phyloP scores from a whole-genome alignment of 2,329 filamentous ascomycete species.

The Salinomyces thailandicus region DNA sequence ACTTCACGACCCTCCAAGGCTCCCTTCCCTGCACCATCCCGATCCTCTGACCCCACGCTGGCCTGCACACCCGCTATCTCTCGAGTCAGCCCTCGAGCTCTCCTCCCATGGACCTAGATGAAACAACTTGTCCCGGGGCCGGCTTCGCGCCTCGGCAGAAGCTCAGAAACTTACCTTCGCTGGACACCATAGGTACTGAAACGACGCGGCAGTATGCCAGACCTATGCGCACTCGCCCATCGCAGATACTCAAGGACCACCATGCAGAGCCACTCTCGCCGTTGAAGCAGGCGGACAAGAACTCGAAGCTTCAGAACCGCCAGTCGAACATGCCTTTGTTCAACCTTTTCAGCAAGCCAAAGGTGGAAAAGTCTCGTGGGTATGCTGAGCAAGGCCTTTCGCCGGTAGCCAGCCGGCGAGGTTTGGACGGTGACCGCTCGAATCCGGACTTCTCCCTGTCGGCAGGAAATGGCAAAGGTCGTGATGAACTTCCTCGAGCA shows the following conservation, averaged over 20 bases:
- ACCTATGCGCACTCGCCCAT: constrained; percentile 3
- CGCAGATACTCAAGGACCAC: constrained; percentile 9
- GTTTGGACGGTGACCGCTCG: constrained; percentile 3
- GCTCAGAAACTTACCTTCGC: background rate
- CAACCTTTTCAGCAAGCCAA: constrained; percentile 40
- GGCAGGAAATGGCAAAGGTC: constrained; percentile 3
- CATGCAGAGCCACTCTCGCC: constrained; percentile 13
- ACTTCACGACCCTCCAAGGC: background rate
- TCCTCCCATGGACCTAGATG: constrained; percentile 1
- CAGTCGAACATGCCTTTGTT: constrained; percentile 37
- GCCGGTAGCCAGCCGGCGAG: background rate
- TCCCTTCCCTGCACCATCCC: background rate
- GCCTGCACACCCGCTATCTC: constrained; percentile 1
- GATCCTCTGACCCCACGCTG: background rate
- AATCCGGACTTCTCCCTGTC: constrained; percentile 5
- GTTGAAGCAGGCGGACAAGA: constrained; percentile 6
- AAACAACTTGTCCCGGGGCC: background rate
- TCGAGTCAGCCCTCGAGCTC: background rate
- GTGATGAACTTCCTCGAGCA: constrained; percentile 2
- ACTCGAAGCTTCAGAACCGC: constrained; percentile 10
- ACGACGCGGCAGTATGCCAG: constrained; percentile 1
- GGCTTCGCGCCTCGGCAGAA: background rate
- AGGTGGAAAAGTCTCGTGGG: constrained; percentile 38
- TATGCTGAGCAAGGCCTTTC: constrained; percentile 34
- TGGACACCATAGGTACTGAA: background rate